phyloP scores from a whole-genome alignment of 495 filamentous ascomycete genomes.

The Lophium mytilinum region DNA sequence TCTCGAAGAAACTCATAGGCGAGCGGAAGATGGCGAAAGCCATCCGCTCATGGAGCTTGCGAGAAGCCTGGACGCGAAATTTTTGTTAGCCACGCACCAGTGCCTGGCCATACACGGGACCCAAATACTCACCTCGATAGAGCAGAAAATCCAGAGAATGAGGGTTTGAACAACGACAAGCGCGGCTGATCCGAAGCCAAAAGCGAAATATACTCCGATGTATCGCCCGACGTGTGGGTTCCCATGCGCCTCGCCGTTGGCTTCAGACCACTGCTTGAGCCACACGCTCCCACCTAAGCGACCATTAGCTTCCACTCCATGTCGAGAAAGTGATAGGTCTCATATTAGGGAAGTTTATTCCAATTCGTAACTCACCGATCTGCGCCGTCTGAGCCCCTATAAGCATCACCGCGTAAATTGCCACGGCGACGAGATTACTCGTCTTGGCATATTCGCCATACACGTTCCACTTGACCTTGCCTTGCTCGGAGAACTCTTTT shows the following conservation, averaged over 20 bases:
- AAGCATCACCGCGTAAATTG: slow-evolving; percentile 69
- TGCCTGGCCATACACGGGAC: slow-evolving; percentile 1
- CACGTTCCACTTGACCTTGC: slow-evolving; percentile 88
- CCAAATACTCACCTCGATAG: slow-evolving; percentile 79
- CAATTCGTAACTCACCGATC: slow-evolving; percentile 39
- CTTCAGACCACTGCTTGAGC: slow-evolving; percentile 88
- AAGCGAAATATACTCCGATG: slow-evolving; percentile 87
- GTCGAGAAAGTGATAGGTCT: background rate
- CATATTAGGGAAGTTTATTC: too few species aligned
- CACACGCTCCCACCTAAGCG: slow-evolving; percentile 64
- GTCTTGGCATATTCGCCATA: slow-evolving; percentile 70
- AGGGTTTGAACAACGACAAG: slow-evolving; percentile 88
- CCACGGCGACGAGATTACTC: slow-evolving; percentile 78
- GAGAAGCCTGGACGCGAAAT: slow-evolving; percentile 55
- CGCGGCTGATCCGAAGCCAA: slow-evolving; percentile 80
- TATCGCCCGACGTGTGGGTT: slow-evolving; percentile 80
- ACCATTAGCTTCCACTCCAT: slow-evolving; percentile 11
- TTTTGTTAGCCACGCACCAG: slow-evolving; percentile 2
- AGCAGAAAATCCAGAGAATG: slow-evolving; percentile 98
- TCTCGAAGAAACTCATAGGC: slow-evolving; percentile 99
- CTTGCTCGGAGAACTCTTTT: slow-evolving; percentile 83
- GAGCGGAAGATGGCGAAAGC: slow-evolving; percentile 95
- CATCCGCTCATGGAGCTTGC: slow-evolving; percentile 97
- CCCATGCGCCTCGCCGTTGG: slow-evolving; percentile 54
- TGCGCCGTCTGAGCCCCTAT: slow-evolving; percentile 72